Evolutionary conservation across 1,139 yeast genomes (phyloP), one percentile per base, ranked within the genome.

Genomic region (Kodamaea arcana): DNA sequence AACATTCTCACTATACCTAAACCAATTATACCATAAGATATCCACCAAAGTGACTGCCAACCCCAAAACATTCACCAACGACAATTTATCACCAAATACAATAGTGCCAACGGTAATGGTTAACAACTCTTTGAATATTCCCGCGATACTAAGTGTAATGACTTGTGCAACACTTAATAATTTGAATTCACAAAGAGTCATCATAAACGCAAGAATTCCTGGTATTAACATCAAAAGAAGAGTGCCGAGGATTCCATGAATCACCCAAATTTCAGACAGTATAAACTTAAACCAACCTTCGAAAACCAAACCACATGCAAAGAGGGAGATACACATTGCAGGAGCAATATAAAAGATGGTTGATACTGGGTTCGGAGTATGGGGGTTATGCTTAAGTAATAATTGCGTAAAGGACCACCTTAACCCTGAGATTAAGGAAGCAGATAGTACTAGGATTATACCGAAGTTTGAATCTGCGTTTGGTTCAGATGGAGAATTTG

Each of bases 321-420:
- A 62, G 17, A 92, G 62, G 0, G 78, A 58, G 1, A 74, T 33
- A 38, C 81, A 78, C 94, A 90, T 90, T 15, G 85, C 72, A 1
- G 98, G 97, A 0, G 95, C 77, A 15, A 92, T 62, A 50, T 84
- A 85, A 50, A 84, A 72, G 32, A 92, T 87, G 3, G 97, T 87
- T 30, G 82, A 69, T 20, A 92, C 76, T 3, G 97, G 94, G 51
- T 88, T 87, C 25, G 68, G 60, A 15, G 81, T 79, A 45, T 73
- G 67, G 18, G 68, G 68, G 48, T 80, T 78, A 37, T 69, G 72
- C 46, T 78, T 80, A 38, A 92, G 64, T 13, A 90, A 69, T 20
- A 92, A 58, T 55, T 92, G 97, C 3, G 97, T 88, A 46, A 88
- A 75, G 1, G 95, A 90, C 98, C 98, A 92, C 46, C 98, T 72